A percentile compares a stretch with the other conserved stretches of the same genome.
Conservation (phyloP, 2,329 filamentous ascomycete genomes). For the Fusarium protoensiforme region DNA sequence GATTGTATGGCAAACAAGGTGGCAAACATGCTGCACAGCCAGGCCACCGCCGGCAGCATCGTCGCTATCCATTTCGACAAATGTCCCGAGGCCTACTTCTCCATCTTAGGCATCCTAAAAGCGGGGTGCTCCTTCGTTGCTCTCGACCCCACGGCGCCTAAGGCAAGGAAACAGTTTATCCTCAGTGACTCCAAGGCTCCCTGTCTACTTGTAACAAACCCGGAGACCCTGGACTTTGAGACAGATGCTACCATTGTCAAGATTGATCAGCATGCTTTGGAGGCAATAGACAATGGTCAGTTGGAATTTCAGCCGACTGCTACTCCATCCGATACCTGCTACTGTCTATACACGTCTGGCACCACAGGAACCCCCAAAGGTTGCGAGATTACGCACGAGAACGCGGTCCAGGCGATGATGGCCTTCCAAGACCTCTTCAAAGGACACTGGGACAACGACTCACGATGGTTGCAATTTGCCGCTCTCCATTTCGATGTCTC, state of each 20-base stretch:
- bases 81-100: slow-evolving; percentile 84
- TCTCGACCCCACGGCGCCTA: slow-evolving; percentile 79
- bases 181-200: slow-evolving; percentile 76
- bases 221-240: slow-evolving; percentile 47
- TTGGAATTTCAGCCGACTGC: slow-evolving; percentile 37
- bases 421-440: slow-evolving; percentile 84
- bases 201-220: slow-evolving; percentile 67
- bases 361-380: slow-evolving; percentile 90
- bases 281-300: slow-evolving; percentile 1
- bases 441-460: slow-evolving; percentile 77
- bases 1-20: slow-evolving; percentile 77
- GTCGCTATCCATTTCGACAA: slow-evolving; percentile 87
- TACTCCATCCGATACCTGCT: slow-evolving; percentile 70
- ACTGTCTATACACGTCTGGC: slow-evolving; percentile 88
- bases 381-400: slow-evolving; percentile 89
- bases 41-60: slow-evolving; percentile 67
- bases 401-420: slow-evolving; percentile 88
- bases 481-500: slow-evolving; percentile 96
- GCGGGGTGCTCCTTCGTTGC: slow-evolving; percentile 85
- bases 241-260: slow-evolving; percentile 47
- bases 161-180: slow-evolving; percentile 81
- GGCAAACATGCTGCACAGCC: slow-evolving; percentile 69
- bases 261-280: slow-evolving; percentile 48
- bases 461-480: slow-evolving; percentile 91
- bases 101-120: slow-evolving; percentile 85